Percentiles rank a stretch among this genome's conserved stretches.
Evolutionary conservation across 148 eudicot genomes (phyloP).

Genomic region (Rheum nobile): DNA sequence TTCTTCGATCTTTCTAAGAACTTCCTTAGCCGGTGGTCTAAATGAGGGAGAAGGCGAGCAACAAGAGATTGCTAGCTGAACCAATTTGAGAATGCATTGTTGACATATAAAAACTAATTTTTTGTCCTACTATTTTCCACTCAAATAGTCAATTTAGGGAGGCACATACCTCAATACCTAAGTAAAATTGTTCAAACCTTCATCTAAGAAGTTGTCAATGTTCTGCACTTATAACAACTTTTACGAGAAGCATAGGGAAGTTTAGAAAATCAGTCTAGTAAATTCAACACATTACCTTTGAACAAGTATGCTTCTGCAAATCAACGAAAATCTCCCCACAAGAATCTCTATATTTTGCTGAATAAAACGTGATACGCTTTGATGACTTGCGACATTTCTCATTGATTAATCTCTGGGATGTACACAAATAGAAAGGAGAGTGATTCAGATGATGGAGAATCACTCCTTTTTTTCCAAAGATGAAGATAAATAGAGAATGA

Average conservation of each 20-base stretch:
- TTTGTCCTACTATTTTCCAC: neutral
- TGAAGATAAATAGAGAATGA: too few species aligned
- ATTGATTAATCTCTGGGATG: slow-evolving; percentile 53
- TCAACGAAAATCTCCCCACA: slow-evolving; percentile 96
- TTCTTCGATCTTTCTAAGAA: slow-evolving; percentile 64
- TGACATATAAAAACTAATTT: too few species aligned
- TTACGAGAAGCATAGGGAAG: too few species aligned
- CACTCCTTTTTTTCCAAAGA: too few species aligned
- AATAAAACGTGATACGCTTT: slow-evolving; percentile 74
- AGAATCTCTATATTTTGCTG: slow-evolving; percentile 79
- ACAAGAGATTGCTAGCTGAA: slow-evolving; percentile 82
- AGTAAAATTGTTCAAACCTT: neutral
- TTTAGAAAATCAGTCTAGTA: neutral
- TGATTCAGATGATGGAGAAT: too few species aligned
- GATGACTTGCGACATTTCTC: slow-evolving; percentile 71
- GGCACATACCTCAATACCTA: neutral
- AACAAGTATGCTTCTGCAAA: slow-evolving; percentile 55
- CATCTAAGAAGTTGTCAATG: neutral
- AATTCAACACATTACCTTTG: slow-evolving; percentile 35
- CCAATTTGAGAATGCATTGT: slow-evolving; percentile 40
- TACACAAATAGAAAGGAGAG: neutral
- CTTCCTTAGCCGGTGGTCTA: slow-evolving; percentile 60
- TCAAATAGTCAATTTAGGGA: neutral
- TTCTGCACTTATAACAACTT: neutral
- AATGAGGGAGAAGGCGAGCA: slow-evolving; percentile 77